Evolutionary conservation across 345 rosid species (phyloP).

Genomic region (Aurinia saxatilis): DNA sequence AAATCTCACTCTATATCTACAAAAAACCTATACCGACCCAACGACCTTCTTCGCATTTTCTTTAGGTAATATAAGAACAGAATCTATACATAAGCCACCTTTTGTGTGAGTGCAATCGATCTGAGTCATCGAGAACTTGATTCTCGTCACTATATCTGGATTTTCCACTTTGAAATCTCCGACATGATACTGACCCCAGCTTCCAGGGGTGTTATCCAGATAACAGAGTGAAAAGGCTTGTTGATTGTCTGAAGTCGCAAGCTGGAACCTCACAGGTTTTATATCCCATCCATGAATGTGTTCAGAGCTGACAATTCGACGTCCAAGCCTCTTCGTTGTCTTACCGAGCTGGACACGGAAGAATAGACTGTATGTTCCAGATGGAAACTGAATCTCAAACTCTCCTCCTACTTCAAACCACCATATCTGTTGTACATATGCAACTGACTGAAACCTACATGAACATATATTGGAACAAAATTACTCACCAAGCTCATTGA

Average conservation of each 20-base stretch:
- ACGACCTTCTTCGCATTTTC: conserved; percentile 28
- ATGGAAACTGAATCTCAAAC: conserved; percentile 69
- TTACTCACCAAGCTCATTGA: background rate
- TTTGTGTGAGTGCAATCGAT: conserved; percentile 95
- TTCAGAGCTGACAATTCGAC: conserved; percentile 57
- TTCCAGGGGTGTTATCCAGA: conserved; percentile 50
- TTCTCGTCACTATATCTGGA: conserved; percentile 21
- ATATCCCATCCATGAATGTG: conserved; percentile 88
- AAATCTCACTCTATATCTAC: conserved; percentile 21
- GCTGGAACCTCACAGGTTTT: conserved; percentile 75
- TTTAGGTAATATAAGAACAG: conserved; percentile 55
- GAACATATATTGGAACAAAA: background rate
- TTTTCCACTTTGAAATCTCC: conserved; percentile 64
- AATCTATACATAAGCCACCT: conserved; percentile 84
- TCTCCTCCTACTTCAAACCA: conserved; percentile 92
- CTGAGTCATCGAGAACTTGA: conserved; percentile 72
- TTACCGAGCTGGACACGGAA: conserved; percentile 74
- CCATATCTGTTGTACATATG: conserved; percentile 95
- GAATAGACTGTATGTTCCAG: conserved; percentile 67
- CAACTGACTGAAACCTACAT: conserved; percentile 56
- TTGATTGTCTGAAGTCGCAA: conserved; percentile 71
- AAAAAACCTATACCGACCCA: conserved; percentile 7
- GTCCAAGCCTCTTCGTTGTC: conserved; percentile 60
- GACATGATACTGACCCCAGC: conserved; percentile 62
- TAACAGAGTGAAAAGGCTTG: conserved; percentile 41